Percentiles rank a stretch among this genome's conserved stretches.
These are phyloP conservation scores for Mycena capillaripes DNA, from an alignment of 768 basidiomycete species.

Conservation along the genomic window DNA sequence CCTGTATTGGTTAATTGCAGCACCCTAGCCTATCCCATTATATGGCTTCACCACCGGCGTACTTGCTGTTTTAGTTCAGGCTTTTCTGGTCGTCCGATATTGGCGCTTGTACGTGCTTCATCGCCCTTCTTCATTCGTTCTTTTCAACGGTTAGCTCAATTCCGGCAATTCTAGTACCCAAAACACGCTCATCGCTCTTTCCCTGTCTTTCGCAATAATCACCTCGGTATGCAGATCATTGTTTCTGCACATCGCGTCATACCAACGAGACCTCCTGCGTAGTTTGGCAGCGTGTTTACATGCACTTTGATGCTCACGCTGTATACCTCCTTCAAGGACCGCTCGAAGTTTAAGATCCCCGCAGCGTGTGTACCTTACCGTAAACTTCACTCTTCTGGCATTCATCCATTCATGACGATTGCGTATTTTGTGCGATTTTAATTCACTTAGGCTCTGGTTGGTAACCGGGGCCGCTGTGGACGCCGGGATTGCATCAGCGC, in stretches of 20 bases:
- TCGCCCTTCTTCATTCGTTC: not conserved
- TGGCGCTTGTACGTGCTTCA: slow-evolving; percentile 9
- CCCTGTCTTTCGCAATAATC: not conserved
- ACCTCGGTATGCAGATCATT: not conserved
- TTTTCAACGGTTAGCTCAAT: not conserved
- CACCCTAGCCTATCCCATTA: no score
- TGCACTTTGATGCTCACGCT: not conserved
- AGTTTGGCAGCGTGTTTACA: no score
- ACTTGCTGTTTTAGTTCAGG: not conserved
- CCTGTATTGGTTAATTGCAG: no score
- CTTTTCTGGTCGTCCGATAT: slow-evolving; percentile 1
- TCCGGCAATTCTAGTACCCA: not conserved
- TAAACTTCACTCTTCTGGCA: slow-evolving; percentile 6
- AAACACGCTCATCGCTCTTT: slow-evolving; percentile 3
- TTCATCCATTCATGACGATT: no score
- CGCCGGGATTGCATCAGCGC: no score
- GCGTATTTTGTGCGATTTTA: not conserved
- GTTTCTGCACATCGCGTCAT: slow-evolving; percentile 6
- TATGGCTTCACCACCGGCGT: slow-evolving; percentile 5
- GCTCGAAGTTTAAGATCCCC: not conserved
- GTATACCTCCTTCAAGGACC: not conserved
- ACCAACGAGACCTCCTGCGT: not conserved
- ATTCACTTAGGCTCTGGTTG: slow-evolving; percentile 8
- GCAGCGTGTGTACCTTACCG: slow-evolving; percentile 10
- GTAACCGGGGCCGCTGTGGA: not conserved